Conservation (phyloP, 306 rosid genomes). For the Fragaria nilgerrensis region DNA sequence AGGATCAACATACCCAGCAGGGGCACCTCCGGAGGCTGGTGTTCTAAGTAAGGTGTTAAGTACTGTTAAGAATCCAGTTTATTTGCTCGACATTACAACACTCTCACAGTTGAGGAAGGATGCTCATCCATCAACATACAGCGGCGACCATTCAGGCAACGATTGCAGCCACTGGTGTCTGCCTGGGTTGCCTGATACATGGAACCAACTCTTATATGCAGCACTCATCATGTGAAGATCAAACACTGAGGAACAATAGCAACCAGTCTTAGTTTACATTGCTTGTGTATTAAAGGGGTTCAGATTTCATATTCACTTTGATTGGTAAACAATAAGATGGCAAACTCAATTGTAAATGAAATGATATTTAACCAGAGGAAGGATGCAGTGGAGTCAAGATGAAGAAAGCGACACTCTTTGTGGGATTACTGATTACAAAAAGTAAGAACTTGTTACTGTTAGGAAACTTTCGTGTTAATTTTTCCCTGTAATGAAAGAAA, state of each 20-base stretch:
- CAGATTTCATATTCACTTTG: constrained; percentile 21
- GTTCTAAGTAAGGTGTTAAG: constrained; percentile 60
- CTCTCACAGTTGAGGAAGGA: constrained; percentile 89
- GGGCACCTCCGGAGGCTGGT: constrained; percentile 66
- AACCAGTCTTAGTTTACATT: constrained; percentile 7
- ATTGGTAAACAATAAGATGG: constrained; percentile 28
- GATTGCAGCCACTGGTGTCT: constrained; percentile 99
- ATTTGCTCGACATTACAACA: constrained; percentile 78
- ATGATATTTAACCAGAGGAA: constrained; percentile 30
- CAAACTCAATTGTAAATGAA: constrained; percentile 43
- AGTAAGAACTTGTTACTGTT: constrained; percentile 5
- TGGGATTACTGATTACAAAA: constrained; percentile 21
- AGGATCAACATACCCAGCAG: constrained; percentile 78
- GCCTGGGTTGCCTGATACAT: constrained; percentile 93
- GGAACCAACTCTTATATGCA: constrained; percentile 92
- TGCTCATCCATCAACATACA: constrained; percentile 79
- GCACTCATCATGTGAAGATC: constrained; percentile 47
- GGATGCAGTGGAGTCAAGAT: constrained; percentile 17
- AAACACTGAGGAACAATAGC: background rate
- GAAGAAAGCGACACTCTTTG: constrained; percentile 19
- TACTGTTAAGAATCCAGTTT: constrained; percentile 56
- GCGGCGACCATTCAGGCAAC: constrained; percentile 57
- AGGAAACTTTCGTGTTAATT: background rate
- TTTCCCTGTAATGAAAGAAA: constrained; percentile 6
- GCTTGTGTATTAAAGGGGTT: constrained; percentile 14